A percentile compares a stretch with the other conserved stretches of the same genome.
phyloP scores from a whole-genome alignment of 306 rosid species.

The Abrus precatorius region DNA sequence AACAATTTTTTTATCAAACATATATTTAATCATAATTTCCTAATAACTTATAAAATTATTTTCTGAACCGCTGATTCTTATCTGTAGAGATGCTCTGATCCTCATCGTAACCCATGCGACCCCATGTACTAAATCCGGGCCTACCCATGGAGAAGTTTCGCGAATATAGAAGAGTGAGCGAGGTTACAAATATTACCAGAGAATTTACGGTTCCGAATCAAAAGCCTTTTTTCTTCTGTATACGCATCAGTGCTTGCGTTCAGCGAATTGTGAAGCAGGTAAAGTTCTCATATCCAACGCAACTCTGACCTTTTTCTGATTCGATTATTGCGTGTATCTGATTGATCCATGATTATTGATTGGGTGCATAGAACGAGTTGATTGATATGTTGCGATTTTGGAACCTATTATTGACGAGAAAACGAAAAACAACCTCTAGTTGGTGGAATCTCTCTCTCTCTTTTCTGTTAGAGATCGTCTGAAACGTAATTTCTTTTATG shows the following conservation, averaged over 20 bases:
- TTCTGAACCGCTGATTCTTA: too few species aligned
- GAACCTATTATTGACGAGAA: background rate
- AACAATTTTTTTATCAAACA: too few species aligned
- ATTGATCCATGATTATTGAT: background rate
- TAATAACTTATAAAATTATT: too few species aligned
- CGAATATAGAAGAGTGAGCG: conserved; percentile 20
- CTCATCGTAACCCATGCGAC: conserved; percentile 16
- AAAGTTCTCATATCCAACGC: background rate
- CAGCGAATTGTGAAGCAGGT: conserved; percentile 31
- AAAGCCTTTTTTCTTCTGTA: background rate
- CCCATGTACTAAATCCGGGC: background rate
- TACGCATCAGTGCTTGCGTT: background rate
- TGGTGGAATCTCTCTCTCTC: background rate
- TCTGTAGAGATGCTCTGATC: background rate
- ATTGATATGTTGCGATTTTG: background rate
- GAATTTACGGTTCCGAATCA: background rate
- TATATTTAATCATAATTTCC: too few species aligned
- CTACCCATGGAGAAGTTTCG: conserved; percentile 47
- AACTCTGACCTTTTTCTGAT: background rate
- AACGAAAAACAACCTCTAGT: too few species aligned
- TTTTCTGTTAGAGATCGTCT: too few species aligned
- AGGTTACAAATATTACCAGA: conserved; percentile 23
- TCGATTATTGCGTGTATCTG: background rate
- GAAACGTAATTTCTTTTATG: too few species aligned
- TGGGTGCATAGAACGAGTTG: background rate